Evolutionary conservation across 2,329 filamentous ascomycete species (phyloP).

Genomic region (Triangularia verruculosa): DNA sequence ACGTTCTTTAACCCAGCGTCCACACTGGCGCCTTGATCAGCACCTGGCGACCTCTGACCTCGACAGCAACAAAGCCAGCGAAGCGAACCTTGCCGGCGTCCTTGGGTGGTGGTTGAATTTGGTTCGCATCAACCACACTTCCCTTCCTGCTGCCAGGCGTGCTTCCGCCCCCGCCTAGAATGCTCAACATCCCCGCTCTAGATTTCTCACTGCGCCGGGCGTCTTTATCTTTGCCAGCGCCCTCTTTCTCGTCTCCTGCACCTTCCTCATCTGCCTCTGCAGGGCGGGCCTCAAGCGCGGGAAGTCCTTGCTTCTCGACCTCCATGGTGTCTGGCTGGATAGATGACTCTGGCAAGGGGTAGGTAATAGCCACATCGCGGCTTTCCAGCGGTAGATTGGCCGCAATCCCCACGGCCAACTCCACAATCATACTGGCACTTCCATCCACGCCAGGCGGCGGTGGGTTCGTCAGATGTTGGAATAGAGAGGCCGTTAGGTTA

Average conservation of each 20-base stretch:
- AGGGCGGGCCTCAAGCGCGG: constrained; percentile 51
- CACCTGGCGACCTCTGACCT: constrained; percentile 73
- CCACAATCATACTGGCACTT: constrained; percentile 87
- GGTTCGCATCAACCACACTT: constrained; percentile 38
- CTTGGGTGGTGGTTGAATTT: constrained; percentile 32
- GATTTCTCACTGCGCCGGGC: constrained; percentile 42
- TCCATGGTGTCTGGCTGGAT: constrained; percentile 80
- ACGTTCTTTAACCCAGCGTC: constrained; percentile 42
- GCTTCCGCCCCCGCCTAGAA: constrained; percentile 18
- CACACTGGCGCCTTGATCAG: constrained; percentile 74
- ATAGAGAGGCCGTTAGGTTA: constrained; percentile 66
- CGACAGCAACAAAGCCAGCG: constrained; percentile 70
- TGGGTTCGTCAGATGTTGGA: constrained; percentile 72
- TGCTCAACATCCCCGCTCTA: constrained; percentile 46
- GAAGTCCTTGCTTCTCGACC: constrained; percentile 69
- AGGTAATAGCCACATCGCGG: constrained; percentile 83
- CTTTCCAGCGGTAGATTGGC: constrained; percentile 87
- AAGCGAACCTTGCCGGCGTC: constrained; percentile 63
- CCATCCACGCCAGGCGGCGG: constrained; percentile 80
- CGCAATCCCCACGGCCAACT: constrained; percentile 81
- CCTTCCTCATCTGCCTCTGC: constrained; percentile 39
- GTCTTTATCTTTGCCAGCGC: constrained; percentile 43
- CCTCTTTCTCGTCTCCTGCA: constrained; percentile 31
- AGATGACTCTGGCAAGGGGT: constrained; percentile 72
- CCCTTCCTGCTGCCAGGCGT: constrained; percentile 18